Percentiles rank a stretch among this genome's conserved stretches.
Conservation (phyloP, 2,329 filamentous ascomycete genomes). For the Penicillium sclerotigenum region DNA sequence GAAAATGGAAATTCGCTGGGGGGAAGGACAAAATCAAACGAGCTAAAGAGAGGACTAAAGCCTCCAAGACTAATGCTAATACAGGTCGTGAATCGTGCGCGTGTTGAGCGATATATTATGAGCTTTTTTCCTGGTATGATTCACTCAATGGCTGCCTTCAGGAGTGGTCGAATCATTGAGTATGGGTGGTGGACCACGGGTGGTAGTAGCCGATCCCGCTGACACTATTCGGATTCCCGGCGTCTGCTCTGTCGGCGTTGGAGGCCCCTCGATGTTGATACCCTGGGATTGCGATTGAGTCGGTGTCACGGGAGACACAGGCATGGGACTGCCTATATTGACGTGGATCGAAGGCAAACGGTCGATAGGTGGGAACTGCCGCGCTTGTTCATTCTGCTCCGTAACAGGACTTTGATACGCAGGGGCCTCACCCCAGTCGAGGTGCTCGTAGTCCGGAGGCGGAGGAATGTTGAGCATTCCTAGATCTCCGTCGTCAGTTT, state of each 20-base stretch:
- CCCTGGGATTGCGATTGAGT: constrained; percentile 12
- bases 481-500: constrained; percentile 36
- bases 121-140: background rate
- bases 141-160: background rate
- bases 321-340: constrained; percentile 29
- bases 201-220: background rate
- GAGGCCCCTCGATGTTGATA: constrained; percentile 3
- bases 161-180: constrained; percentile 6
- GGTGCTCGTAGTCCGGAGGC: constrained; percentile 42
- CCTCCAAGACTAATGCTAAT: constrained; percentile 16
- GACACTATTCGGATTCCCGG: background rate
- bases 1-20: constrained; percentile 1
- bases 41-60: constrained; percentile 2
- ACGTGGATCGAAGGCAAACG: constrained; percentile 35
- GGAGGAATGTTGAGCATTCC: constrained; percentile 37
- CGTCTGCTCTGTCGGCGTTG: constrained; percentile 1
- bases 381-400: constrained; percentile 16
- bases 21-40: constrained; percentile 7
- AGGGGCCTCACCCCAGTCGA: constrained; percentile 45
- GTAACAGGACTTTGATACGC: constrained; percentile 35
- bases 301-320: constrained; percentile 26
- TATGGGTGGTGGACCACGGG: background rate
- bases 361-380: constrained; percentile 18
- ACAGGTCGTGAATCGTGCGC: constrained; percentile 24
- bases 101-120: constrained; percentile 5